Evolutionary conservation across 768 basidiomycete species (phyloP), one percentile per base, ranked within the genome.

Genomic region (Pleurotus djamor): DNA sequence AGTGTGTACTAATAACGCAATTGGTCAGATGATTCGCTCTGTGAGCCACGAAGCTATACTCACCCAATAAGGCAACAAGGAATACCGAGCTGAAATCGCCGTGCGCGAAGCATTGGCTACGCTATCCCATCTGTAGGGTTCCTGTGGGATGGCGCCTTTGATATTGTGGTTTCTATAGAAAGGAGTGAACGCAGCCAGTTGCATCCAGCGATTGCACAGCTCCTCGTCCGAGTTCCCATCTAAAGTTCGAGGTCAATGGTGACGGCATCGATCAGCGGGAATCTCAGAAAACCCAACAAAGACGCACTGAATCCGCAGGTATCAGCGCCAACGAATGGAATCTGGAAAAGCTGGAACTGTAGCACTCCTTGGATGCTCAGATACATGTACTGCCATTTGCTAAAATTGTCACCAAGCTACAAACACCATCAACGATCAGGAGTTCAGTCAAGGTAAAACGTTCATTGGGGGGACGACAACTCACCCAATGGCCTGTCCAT

Each of bases 131-230:
- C 83, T 76, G 64, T 88, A 93, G 2, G 90, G 89, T 66, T 92
- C 91, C 68, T 92, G 92, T n/a, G 84, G 72, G 33, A 91, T 75
- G 4, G 88, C 87, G 21, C 83, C 83, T 56, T 74, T 76, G 35
- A 77, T 71, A 61, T 90, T 90, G 69, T 93, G 92, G 69, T 93
- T 94, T 54, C 91, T 78, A 70, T 84, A 92, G 77, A 94, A 94
- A 4, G 91, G 91, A 32, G 81, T 81, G 69, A 93, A 93, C 1
- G 91, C 91, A 3, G 88, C 79, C n/a, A 92, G 79, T 68, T 88
- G 86, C 90, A 91, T 92, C 92, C 92, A 94, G 14, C 92, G 82
- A 61, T 86, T 87, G 71, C 89, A 90, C 8, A 94, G 78, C 68
- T 92, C 90, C 69, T 93, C 91, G 64, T 91, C 58, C 33, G 58